A percentile compares a stretch with the other conserved stretches of the same genome.
These are phyloP conservation scores for Echinosophora koreensis DNA, from an alignment of 306 rosid species.

Conservation along the genomic window DNA sequence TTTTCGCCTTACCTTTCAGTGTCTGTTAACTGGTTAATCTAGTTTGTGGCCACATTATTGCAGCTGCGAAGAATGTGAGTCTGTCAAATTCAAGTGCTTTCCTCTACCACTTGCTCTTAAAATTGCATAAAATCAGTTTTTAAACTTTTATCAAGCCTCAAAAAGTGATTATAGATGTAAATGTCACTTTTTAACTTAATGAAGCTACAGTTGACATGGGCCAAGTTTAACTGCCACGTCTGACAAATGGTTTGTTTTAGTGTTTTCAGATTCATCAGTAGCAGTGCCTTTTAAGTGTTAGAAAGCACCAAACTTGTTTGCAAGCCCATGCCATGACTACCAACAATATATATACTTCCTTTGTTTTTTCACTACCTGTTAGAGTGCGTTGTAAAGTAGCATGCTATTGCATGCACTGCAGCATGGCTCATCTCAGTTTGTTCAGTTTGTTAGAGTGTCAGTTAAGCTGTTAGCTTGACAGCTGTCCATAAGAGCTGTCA, in stretches of 20 bases:
- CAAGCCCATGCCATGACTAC: neutral
- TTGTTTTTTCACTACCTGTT: neutral
- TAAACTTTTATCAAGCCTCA: neutral
- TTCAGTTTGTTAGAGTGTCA: no score
- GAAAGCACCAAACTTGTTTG: neutral
- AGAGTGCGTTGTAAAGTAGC: no score
- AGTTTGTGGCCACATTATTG: neutral
- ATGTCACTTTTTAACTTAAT: neutral
- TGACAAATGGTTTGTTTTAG: neutral
- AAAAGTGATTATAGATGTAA: neutral
- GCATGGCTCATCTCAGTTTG: no score
- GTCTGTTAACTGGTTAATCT: neutral
- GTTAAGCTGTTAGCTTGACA: no score
- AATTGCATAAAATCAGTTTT: neutral
- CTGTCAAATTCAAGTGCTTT: neutral
- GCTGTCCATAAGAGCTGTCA: no score
- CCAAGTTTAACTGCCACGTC: neutral
- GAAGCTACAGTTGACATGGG: neutral
- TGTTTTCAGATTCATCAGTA: conserved; percentile 1
- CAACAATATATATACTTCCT: neutral
- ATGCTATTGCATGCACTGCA: neutral
- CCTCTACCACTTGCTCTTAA: neutral
- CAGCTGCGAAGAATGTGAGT: neutral
- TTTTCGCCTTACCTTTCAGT: neutral
- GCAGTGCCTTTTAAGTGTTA: neutral